Base-by-base conservation (phyloP, 2,329 filamentous ascomycete species). In the Pseudofabraea citricarpa region DNA sequence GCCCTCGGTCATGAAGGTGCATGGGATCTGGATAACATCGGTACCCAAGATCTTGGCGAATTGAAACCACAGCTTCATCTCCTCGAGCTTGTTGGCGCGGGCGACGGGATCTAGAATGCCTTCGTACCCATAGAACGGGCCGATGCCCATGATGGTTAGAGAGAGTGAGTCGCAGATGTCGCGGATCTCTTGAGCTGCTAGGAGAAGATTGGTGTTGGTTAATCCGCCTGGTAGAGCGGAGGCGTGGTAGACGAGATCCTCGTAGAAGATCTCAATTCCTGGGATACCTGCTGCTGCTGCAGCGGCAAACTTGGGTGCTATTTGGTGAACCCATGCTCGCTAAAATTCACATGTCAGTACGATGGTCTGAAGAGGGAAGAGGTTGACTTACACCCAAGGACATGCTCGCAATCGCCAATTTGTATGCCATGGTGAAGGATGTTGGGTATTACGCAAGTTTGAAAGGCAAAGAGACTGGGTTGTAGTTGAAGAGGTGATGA, bases 51-150 rank as follows among this genome's bases (percentile, higher is more conserved):
- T 73, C 15, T 74, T 69, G 5, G 78, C 81, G 9, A 93, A 67
- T 31, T 74, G 59, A 51, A 90, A 81, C 87, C 86, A 91, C 18
- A 83, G 68, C 9, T 74, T 66, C 18, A 91, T 72, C 52, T 88
- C 76, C 15, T 76, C 68, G 22, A 90, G 64, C 4, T 80, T 70
- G 20, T 69, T 63, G 1, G 64, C 63, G 55, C 86, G 83, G 46
- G 75, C 69, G 13, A 63, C 54, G 8, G 83, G 71, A 62, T 89
- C 79, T 5, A 81, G 47, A 0, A 90, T 71, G 1, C 87, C 87
- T 52, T 90, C 87, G 64, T 85, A 90, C 64, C 88, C 79, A 67
- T 78, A 76, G 60, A 91, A 90, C 0, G 87, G 87, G 4, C 83
- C 72, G 51, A 57, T 45, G 16, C 44, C 54, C 21, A 88, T 71